phyloP scores from a whole-genome alignment of 2,329 filamentous ascomycete species.

The Claviceps pusilla region DNA sequence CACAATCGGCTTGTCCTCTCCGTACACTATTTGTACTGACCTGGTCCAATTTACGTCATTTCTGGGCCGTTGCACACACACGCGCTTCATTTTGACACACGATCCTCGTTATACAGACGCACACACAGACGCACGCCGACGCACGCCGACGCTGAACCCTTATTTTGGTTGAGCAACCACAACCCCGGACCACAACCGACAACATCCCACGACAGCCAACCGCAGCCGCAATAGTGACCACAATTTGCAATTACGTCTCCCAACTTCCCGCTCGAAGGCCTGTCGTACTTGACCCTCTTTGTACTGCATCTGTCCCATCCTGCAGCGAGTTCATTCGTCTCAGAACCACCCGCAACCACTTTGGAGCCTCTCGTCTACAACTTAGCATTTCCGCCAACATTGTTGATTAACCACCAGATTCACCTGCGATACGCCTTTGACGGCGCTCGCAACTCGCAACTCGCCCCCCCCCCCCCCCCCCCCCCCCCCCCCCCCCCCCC shows the following conservation, averaged over 20 bases:
- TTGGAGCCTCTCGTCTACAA: background rate
- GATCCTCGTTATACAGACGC: conserved; percentile 1
- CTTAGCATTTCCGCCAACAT: background rate
- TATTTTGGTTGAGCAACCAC: background rate
- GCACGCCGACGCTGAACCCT: background rate
- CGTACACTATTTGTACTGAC: background rate
- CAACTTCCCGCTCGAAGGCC: background rate
- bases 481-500: no score
- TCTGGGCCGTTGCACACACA: background rate
- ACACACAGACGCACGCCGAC: background rate
- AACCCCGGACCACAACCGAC: background rate
- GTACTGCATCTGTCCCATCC: background rate
- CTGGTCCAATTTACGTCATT: conserved; percentile 1
- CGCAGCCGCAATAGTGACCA: background rate
- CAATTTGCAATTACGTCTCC: background rate
- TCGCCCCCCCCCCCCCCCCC: no score
- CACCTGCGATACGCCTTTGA: background rate
- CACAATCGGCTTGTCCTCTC: background rate
- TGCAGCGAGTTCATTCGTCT: background rate
- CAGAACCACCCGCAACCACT: background rate
- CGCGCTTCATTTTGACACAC: background rate
- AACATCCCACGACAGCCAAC: background rate
- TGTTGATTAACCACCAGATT: background rate
- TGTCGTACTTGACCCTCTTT: background rate
- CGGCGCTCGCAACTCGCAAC: background rate